These are phyloP conservation scores for Umbellularia californica DNA, from an alignment of 164 flowering plant genomes.

Conservation along the genomic window DNA sequence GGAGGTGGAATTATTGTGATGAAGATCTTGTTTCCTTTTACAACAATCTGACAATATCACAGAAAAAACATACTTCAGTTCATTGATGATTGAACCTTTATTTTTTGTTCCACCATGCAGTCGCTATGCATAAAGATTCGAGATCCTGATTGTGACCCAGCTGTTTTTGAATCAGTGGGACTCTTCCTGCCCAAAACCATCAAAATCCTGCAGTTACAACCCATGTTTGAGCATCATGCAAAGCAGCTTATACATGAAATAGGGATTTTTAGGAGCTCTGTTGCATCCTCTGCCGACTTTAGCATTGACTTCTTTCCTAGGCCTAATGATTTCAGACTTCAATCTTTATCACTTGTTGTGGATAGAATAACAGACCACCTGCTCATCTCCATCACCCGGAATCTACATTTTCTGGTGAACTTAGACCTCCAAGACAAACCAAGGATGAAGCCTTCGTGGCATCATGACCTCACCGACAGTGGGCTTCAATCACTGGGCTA, in stretches of 20 bases:
- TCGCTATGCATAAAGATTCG: conserved; percentile 30
- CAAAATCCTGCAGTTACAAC: conserved; percentile 33
- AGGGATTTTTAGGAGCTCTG: background rate
- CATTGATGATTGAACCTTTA: background rate
- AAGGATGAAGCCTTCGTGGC: conserved; percentile 15
- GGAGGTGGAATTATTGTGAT: conserved; percentile 27
- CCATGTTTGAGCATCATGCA: conserved; percentile 24
- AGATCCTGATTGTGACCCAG: conserved; percentile 18
- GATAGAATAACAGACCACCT: conserved; percentile 36
- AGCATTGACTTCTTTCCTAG: conserved; percentile 1
- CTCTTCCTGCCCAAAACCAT: conserved; percentile 29
- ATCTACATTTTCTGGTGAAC: conserved; percentile 28
- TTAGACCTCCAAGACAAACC: conserved; percentile 46
- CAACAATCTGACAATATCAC: background rate
- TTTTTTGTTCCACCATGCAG: conserved; percentile 19
- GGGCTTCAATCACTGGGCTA: conserved; percentile 36
- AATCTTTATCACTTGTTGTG: conserved; percentile 32
- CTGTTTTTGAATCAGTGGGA: conserved; percentile 14
- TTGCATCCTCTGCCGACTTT: background rate
- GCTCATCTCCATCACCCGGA: conserved; percentile 17
- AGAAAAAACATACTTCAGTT: background rate
- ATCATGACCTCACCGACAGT: conserved; percentile 32
- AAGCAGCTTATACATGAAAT: conserved; percentile 14
- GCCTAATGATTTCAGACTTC: conserved; percentile 18
- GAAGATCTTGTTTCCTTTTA: background rate